Evolutionary conservation across 768 basidiomycete species (phyloP).

Genomic region (Pleurotus tuoliensis): DNA sequence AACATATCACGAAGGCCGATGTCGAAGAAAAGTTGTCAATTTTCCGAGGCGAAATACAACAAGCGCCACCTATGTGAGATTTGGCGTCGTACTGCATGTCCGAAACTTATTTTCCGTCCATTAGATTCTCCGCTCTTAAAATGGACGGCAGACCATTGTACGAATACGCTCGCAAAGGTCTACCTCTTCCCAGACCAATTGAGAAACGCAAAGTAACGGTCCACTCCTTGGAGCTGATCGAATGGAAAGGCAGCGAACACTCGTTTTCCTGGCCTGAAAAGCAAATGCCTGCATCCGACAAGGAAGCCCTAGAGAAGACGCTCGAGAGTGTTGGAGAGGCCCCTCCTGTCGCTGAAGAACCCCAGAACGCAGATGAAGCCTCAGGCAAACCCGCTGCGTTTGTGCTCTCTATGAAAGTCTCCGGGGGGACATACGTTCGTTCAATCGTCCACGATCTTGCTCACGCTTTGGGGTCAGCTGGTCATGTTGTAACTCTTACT

Average conservation of each 20-base stretch:
- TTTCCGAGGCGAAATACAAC: conserved; percentile 86
- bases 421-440: conserved; percentile 95
- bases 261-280: conserved; percentile 73
- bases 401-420: conserved; percentile 88
- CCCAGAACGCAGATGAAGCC: conserved; percentile 27
- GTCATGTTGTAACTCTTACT: conserved; percentile 88
- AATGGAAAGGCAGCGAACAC: conserved; percentile 80
- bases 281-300: conserved; percentile 63
- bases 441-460: conserved; percentile 94
- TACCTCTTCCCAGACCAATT: conserved; percentile 92
- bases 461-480: conserved; percentile 77
- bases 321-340: conserved; percentile 45
- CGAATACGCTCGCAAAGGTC: conserved; percentile 90
- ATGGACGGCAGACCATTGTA: conserved; percentile 97
- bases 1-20: conserved; percentile 74
- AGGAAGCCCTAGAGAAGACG: conserved; percentile 62
- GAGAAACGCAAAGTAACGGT: conserved; percentile 81
- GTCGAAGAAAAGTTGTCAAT: conserved; percentile 64
- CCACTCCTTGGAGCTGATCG: conserved; percentile 71
- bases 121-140: conserved; percentile 94
- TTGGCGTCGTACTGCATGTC: not conserved
- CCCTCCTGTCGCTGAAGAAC: conserved; percentile 35
- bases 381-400: conserved; percentile 64
- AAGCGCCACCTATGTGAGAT: conserved; percentile 87
- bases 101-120: conserved; percentile 8